These are phyloP conservation scores for Dactylellina cionopaga DNA, from an alignment of 2,329 filamentous ascomycete species.

Conservation along the genomic window DNA sequence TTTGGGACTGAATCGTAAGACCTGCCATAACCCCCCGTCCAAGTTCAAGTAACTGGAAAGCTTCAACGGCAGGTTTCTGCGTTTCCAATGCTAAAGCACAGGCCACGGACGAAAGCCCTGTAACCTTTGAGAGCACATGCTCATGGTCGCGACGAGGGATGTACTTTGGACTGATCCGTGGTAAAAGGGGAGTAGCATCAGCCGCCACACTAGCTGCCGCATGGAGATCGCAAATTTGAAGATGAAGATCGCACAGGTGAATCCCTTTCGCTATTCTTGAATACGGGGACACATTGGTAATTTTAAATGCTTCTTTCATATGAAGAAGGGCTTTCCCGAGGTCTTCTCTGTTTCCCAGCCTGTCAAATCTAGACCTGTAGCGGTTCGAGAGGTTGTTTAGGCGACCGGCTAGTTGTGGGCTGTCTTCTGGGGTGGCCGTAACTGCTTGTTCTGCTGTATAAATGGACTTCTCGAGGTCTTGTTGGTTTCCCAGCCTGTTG, in stretches of 20 bases:
- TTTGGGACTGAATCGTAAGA: background rate
- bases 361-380: background rate
- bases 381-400: background rate
- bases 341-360: background rate
- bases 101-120: constrained; percentile 2
- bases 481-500: no score
- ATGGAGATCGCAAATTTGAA: background rate
- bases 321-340: background rate
- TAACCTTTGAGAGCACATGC: background rate
- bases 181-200: background rate
- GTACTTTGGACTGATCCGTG: constrained; percentile 13
- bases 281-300: background rate
- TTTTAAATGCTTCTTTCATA: background rate
- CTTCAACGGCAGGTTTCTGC: background rate
- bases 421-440: background rate
- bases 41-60: constrained; percentile 1
- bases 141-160: constrained; percentile 12
- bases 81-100: background rate
- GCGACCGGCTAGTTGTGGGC: background rate
- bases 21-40: constrained; percentile 7
- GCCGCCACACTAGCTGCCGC: background rate
- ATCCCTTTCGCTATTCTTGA: background rate
- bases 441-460: background rate
- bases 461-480: background rate
- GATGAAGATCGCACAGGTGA: background rate